Percentiles rank a stretch among this genome's conserved stretches.
phyloP scores from a whole-genome alignment of 345 rosid species.

The thale cress (Arabidopsis thaliana) region TAIR10.1 NC_003076.8:2994001-2994500 shows the following conservation, averaged over 20 bases:
- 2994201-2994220: constrained; percentile 92
- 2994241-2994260: constrained; percentile 65
- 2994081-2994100: not conserved
- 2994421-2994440: constrained; percentile 92
- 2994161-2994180: constrained; percentile 86
- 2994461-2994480: constrained; percentile 60
- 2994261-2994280: constrained; percentile 74
- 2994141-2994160: constrained; percentile 17
- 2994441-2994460: constrained; percentile 95
- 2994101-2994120: not conserved
- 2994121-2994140: not conserved
- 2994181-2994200: constrained; percentile 86
- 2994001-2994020: constrained; percentile 69
- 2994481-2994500: constrained; percentile 11
- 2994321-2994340: not conserved
- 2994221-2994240: constrained; percentile 85
- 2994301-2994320: constrained; percentile 2
- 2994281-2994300: constrained; percentile 55
- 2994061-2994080: constrained; percentile 60
- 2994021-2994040: constrained; percentile 79
- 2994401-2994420: constrained; percentile 98
- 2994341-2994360: no score
- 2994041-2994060: constrained; percentile 88
- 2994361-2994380: constrained; percentile 67
- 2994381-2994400: constrained; percentile 90